These are phyloP conservation scores for Solanum hybrid DNA, from an alignment of 305 asterid genomes.

Conservation along the genomic window DNA sequence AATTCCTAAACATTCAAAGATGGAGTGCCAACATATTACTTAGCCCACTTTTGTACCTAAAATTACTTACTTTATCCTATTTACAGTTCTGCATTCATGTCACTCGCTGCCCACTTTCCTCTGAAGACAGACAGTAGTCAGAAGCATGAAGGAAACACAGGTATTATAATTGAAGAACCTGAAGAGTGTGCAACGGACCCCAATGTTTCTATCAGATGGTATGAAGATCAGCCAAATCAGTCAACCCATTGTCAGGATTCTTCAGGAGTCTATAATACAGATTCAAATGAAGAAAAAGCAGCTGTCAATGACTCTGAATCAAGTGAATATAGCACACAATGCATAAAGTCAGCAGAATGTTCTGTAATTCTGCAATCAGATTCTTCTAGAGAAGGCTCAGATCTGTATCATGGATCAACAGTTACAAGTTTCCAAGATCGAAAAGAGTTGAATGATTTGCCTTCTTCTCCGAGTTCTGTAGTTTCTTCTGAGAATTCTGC, in stretches of 20 bases:
- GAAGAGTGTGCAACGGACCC: slow-evolving; percentile 36
- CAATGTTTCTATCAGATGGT: slow-evolving; percentile 33
- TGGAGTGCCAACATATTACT: not conserved
- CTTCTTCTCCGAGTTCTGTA: slow-evolving; percentile 64
- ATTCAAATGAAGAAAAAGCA: slow-evolving; percentile 26
- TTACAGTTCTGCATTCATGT: slow-evolving; percentile 94
- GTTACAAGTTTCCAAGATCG: slow-evolving; percentile 31
- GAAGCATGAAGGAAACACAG: slow-evolving; percentile 31
- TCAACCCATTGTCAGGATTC: slow-evolving; percentile 25
- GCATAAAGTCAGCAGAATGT: slow-evolving; percentile 20
- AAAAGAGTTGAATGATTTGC: slow-evolving; percentile 47
- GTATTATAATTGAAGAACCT: slow-evolving; percentile 31
- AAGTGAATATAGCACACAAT: slow-evolving; percentile 22
- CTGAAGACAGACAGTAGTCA: slow-evolving; percentile 25
- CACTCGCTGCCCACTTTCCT: slow-evolving; percentile 79
- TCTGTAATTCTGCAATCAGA: slow-evolving; percentile 25
- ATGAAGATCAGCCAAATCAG: slow-evolving; percentile 30
- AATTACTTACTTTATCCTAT: not conserved
- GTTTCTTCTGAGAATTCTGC: slow-evolving; percentile 60
- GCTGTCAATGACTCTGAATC: slow-evolving; percentile 19
- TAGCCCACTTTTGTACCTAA: not conserved
- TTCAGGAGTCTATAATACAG: slow-evolving; percentile 19
- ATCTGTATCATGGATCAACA: slow-evolving; percentile 31
- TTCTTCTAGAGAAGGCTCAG: slow-evolving; percentile 31
- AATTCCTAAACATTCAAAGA: slow-evolving; percentile 4